Conservation (phyloP, 2,329 filamentous ascomycete species). For the Fusarium neocosmosporiellum region DNA sequence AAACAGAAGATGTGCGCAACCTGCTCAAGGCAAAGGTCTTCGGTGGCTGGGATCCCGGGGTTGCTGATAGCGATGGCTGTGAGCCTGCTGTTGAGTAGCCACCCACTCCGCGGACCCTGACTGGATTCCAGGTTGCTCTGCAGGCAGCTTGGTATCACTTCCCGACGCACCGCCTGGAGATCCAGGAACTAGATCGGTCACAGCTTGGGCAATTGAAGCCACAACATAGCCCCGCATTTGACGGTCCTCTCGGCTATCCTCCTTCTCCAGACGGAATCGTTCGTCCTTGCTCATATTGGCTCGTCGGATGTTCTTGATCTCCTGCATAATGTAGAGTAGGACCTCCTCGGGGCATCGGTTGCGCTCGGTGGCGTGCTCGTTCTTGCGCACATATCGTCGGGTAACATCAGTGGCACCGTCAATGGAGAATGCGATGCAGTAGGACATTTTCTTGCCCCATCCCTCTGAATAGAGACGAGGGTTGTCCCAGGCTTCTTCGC, state of each 20-base stretch:
- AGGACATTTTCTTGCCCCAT: conserved; percentile 96
- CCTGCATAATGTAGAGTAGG: conserved; percentile 88
- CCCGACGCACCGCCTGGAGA: conserved; percentile 47
- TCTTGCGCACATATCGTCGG: conserved; percentile 76
- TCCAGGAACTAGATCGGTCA: conserved; percentile 73
- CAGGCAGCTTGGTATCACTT: conserved; percentile 70
- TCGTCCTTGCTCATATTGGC: conserved; percentile 88
- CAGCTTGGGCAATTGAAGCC: conserved; percentile 77
- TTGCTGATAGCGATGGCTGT: conserved; percentile 55
- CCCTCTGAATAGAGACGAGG: conserved; percentile 92
- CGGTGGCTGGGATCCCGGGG: conserved; percentile 59
- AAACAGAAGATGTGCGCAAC: conserved; percentile 25
- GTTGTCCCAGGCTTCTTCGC: conserved; percentile 95
- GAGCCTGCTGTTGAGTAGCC: conserved; percentile 58
- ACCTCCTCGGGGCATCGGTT: conserved; percentile 89
- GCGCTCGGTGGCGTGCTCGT: conserved; percentile 77
- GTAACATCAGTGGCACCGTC: conserved; percentile 80
- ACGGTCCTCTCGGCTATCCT: conserved; percentile 79
- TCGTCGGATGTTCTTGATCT: conserved; percentile 87
- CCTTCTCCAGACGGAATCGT: conserved; percentile 82
- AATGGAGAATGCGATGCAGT: conserved; percentile 95
- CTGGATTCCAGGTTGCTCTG: conserved; percentile 67
- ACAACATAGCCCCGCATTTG: conserved; percentile 82
- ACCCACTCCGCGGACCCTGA: conserved; percentile 64
- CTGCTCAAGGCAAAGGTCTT: conserved; percentile 48